phyloP scores from a whole-genome alignment of 768 basidiomycete species.

The Psilocybe subaeruginosa region DNA sequence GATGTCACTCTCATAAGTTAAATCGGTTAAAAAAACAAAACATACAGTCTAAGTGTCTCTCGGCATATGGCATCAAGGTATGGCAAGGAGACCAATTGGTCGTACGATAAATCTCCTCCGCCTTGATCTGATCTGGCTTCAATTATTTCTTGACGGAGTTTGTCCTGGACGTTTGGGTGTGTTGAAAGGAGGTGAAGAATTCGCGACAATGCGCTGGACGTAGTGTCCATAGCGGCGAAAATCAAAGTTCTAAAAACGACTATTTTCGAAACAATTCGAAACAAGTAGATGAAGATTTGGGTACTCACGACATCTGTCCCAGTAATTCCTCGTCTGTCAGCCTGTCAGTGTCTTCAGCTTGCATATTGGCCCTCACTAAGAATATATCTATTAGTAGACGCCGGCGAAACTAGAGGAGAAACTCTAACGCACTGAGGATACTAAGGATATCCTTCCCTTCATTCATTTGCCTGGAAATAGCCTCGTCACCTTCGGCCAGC shows the following conservation, averaged over 20 bases:
- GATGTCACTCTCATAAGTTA: conserved; percentile 1
- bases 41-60: conserved; percentile 43
- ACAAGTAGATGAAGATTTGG: neutral
- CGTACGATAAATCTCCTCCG: conserved; percentile 34
- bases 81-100: conserved; percentile 36
- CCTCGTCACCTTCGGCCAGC: conserved; percentile 35
- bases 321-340: conserved; percentile 36
- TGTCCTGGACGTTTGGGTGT: conserved; percentile 31
- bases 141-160: conserved; percentile 39
- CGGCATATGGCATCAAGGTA: conserved; percentile 40
- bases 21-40: neutral
- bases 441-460: conserved; percentile 51
- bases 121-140: conserved; percentile 15
- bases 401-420: neutral
- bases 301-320: conserved; percentile 34
- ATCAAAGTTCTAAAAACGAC: conserved; percentile 17
- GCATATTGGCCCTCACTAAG: conserved; percentile 38
- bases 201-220: conserved; percentile 38
- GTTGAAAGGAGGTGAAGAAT: conserved; percentile 34
- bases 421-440: conserved; percentile 38
- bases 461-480: conserved; percentile 33
- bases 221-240: conserved; percentile 46
- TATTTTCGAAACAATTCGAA: neutral
- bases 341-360: conserved; percentile 30
- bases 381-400: neutral